These are phyloP conservation scores for Jasminum sambac DNA, from an alignment of 257 asterid genomes.

Conservation along the genomic window DNA sequence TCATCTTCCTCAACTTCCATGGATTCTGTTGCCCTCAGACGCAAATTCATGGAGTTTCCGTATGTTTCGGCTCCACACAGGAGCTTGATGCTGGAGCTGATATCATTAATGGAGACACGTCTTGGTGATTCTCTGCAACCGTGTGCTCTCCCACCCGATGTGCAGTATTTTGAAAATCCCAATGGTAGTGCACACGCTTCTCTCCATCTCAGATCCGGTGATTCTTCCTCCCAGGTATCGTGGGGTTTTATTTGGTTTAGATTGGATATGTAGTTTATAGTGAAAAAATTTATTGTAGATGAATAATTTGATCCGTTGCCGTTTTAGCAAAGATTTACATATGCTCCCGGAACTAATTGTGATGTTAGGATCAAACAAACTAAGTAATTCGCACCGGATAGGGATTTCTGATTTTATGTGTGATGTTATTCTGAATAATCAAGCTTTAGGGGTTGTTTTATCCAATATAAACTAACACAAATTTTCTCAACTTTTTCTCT, in stretches of 20 bases:
- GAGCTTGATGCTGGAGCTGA: constrained; percentile 64
- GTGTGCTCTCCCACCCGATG: constrained; percentile 68
- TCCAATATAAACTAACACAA: no score
- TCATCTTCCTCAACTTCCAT: constrained; percentile 34
- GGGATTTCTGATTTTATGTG: neutral
- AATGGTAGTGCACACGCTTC: constrained; percentile 55
- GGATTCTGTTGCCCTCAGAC: constrained; percentile 37
- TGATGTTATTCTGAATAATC: neutral
- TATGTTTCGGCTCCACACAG: constrained; percentile 55
- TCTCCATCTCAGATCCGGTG: constrained; percentile 65
- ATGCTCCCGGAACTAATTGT: neutral
- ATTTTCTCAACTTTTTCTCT: no score
- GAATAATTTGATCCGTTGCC: neutral
- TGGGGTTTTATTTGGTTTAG: neutral
- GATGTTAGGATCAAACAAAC: neutral
- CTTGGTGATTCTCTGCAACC: constrained; percentile 60
- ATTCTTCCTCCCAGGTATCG: constrained; percentile 65
- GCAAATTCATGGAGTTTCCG: constrained; percentile 73
- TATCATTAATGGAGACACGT: constrained; percentile 59
- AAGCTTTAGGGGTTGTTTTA: no score
- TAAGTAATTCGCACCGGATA: neutral
- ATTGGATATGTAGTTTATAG: neutral
- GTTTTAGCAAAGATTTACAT: neutral
- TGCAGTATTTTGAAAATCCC: constrained; percentile 51
- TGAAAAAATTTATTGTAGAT: neutral